Base-by-base conservation (phyloP, 2,329 filamentous ascomycete genomes). In the Ophiobolus disseminans region DNA sequence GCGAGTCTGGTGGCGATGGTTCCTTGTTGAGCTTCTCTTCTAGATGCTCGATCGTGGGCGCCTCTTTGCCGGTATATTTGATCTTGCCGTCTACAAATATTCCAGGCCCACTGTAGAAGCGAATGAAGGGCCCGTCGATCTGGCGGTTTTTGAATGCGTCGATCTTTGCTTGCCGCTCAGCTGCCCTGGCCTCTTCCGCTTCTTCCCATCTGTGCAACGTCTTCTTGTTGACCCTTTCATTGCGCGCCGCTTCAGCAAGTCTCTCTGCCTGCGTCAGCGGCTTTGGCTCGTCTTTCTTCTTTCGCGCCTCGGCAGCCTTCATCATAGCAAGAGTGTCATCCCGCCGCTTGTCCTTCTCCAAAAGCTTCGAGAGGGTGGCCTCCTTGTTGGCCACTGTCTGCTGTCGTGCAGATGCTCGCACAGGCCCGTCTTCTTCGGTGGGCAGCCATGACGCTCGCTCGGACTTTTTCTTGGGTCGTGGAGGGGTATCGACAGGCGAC, bases 201-300 rank as follows among this genome's bases (percentile, higher is more conserved):
- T 91, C 88, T 72, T 97, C 92, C 92, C 93, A 97, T 46, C 90
- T 83, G 67, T 93, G 97, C 66, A 96, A 76, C 73, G 88, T 97
- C 80, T 90, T 95, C 60, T 88, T 84, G 73, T 99, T 97, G 63
- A 87, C 81, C 73, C 88, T 88, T 74, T 97, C 94, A 5, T 95
- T 87, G 42, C 86, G 77, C 14, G 87, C 90, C 1, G 92, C 92
- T 73, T 96, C 90, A 21, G 85, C 86, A 21, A 97, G 80, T 28
- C 91, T 84, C 70, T 97, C 87, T 35, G 85, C 90, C 73, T 97
- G 93, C 5, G 91, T 96, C 84, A 96, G 86, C 21, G 88, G 82
- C 49, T 88, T 88, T 45, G 90, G 89, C 73, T 91, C 90, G 55
- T 85, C 76, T 45, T 88, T 89, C 55, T 88, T 87, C 60, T 90